Conservation (phyloP, 2,329 filamentous ascomycete species). For the Colletotrichum sidae region DNA sequence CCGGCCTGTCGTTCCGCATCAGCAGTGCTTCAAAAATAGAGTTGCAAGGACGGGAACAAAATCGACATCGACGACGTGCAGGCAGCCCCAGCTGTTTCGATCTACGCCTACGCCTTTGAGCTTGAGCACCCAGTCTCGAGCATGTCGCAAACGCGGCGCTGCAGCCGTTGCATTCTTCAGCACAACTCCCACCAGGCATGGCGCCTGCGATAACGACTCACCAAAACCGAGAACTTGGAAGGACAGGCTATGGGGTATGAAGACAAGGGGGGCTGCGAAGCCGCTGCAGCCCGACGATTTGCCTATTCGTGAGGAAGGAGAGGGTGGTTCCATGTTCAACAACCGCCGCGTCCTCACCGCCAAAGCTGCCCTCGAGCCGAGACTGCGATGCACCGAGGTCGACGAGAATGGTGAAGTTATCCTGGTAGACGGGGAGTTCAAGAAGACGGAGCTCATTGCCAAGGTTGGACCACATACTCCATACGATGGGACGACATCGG, state of each 20-base stretch:
- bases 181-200: slow-evolving; percentile 43
- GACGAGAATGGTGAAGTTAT: slow-evolving; percentile 93
- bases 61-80: slow-evolving; percentile 37
- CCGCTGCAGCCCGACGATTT: slow-evolving; percentile 68
- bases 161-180: slow-evolving; percentile 41
- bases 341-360: slow-evolving; percentile 76
- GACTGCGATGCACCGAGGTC: slow-evolving; percentile 93
- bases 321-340: slow-evolving; percentile 72
- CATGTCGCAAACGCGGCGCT: slow-evolving; percentile 17
- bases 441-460: slow-evolving; percentile 96
- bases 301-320: slow-evolving; percentile 69
- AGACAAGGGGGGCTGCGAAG: slow-evolving; percentile 50
- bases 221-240: slow-evolving; percentile 54
- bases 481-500: not conserved
- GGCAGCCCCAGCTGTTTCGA: slow-evolving; percentile 41
- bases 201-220: slow-evolving; percentile 42
- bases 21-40: slow-evolving; percentile 20
- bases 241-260: slow-evolving; percentile 60
- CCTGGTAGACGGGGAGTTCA: slow-evolving; percentile 93
- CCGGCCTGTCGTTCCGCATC: slow-evolving; percentile 16
- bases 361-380: slow-evolving; percentile 85
- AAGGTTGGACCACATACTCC: slow-evolving; percentile 68
- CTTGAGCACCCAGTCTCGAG: slow-evolving; percentile 38
- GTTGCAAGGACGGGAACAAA: slow-evolving; percentile 39
- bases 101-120: slow-evolving; percentile 44